Evolutionary conservation across 257 asterid genomes (phyloP).

Genomic region (Plantago major): DNA sequence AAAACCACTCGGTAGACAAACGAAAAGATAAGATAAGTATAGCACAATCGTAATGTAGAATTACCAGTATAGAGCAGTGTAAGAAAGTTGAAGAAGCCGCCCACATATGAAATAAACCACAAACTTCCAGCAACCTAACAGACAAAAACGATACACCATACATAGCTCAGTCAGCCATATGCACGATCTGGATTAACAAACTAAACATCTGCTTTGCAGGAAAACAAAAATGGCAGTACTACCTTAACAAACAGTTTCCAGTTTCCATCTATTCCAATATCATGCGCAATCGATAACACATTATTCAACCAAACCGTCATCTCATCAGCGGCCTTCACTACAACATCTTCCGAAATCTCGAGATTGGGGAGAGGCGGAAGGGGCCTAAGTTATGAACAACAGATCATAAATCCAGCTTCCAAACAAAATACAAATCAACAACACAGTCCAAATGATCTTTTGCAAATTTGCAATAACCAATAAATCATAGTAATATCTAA

Average conservation of each 20-base stretch:
- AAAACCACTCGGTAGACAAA: neutral
- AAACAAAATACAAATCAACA: neutral
- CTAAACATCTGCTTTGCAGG: no score
- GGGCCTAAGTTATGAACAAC: slow-evolving; percentile 45
- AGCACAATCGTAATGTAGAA: slow-evolving; percentile 19
- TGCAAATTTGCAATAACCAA: neutral
- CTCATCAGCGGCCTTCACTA: slow-evolving; percentile 58
- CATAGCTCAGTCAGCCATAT: slow-evolving; percentile 14
- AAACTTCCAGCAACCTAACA: slow-evolving; percentile 56
- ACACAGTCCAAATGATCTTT: neutral
- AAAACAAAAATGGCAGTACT: slow-evolving; percentile 18
- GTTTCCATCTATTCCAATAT: slow-evolving; percentile 73
- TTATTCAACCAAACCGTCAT: slow-evolving; percentile 53
- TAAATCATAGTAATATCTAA: neutral
- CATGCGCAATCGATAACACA: slow-evolving; percentile 53
- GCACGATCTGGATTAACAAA: slow-evolving; percentile 7
- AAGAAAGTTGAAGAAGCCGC: slow-evolving; percentile 62
- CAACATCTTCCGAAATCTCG: slow-evolving; percentile 63
- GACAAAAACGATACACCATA: slow-evolving; percentile 18
- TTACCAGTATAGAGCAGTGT: slow-evolving; percentile 67
- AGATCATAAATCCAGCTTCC: neutral
- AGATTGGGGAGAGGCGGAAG: slow-evolving; percentile 76
- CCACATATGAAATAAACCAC: slow-evolving; percentile 63
- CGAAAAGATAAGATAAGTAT: neutral
- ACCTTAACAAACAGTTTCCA: slow-evolving; percentile 62